A percentile compares a stretch with the other conserved stretches of the same genome.
Evolutionary conservation across 331 rosid genomes (phyloP).

Genomic region (Quercus phellos): DNA sequence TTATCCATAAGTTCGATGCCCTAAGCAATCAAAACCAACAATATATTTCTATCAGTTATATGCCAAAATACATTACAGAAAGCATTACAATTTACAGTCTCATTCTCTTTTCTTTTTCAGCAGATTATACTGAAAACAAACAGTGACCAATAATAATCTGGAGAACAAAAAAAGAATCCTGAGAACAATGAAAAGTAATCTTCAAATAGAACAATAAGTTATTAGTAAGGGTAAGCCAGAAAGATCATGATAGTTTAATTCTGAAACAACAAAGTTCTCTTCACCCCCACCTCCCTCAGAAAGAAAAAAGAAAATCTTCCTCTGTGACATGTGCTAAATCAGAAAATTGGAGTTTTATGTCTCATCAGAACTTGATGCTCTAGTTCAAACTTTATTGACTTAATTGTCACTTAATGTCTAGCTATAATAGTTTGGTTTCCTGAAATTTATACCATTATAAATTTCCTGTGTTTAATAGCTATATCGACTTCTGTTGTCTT

Average conservation of each 20-base stretch:
- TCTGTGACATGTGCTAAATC: neutral
- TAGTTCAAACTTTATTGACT: neutral
- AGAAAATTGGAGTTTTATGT: neutral
- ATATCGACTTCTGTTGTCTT: neutral
- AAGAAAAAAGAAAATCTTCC: neutral
- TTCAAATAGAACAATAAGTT: neutral
- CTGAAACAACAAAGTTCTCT: neutral
- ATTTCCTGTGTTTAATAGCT: constrained; percentile 4
- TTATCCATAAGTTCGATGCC: neutral
- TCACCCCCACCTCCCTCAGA: neutral
- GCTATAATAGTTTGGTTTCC: neutral
- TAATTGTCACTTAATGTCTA: neutral
- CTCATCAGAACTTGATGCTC: neutral
- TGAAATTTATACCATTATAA: constrained; percentile 2
- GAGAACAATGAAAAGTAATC: neutral
- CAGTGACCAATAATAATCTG: neutral
- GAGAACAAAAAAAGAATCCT: neutral
- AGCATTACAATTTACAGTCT: neutral
- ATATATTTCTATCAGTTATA: neutral
- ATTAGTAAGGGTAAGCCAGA: neutral
- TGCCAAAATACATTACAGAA: neutral
- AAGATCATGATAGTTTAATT: neutral
- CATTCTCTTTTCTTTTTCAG: neutral
- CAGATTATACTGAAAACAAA: neutral
- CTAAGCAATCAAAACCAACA: neutral